Conservation (phyloP, 192 early-diverging fungal genomes). For the Rhizophagus sp. region DNA sequence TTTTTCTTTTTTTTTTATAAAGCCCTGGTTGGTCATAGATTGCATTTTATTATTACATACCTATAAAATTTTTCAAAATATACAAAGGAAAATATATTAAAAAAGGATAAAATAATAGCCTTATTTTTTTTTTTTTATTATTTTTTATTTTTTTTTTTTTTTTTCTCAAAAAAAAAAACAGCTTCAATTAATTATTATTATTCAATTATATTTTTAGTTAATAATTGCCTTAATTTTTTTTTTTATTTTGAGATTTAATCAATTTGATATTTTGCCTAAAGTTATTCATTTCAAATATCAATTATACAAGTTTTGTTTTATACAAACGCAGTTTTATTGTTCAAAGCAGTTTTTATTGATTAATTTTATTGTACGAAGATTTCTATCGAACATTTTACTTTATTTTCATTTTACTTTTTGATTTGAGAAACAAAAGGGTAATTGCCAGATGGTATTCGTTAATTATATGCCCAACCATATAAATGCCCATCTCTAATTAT, state of each 20-base stretch:
- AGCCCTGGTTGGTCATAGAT: conserved; percentile 3
- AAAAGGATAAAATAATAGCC: not conserved
- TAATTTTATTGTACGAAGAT: not conserved
- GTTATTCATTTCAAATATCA: not conserved
- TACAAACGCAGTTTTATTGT: not conserved
- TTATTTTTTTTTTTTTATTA: not conserved
- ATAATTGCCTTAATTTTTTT: not conserved
- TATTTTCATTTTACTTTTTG: not conserved
- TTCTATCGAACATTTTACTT: not conserved
- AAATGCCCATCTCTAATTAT: not conserved
- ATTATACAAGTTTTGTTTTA: not conserved
- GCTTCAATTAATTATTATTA: not conserved
- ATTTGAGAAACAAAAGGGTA: not conserved
- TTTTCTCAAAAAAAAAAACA: no score
- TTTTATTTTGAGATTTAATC: conserved; percentile 1
- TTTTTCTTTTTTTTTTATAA: not conserved
- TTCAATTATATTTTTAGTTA: not conserved
- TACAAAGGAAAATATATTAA: not conserved
- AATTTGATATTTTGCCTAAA: not conserved
- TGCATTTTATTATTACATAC: not conserved
- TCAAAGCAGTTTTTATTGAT: not conserved
- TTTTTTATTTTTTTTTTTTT: not conserved
- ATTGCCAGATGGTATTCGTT: not conserved
- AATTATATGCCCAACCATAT: conserved; percentile 4
- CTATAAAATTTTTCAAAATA: not conserved